These are phyloP conservation scores for Colletotrichum sp. DNA, from an alignment of 2,329 filamentous ascomycete species.

Conservation along the genomic window DNA sequence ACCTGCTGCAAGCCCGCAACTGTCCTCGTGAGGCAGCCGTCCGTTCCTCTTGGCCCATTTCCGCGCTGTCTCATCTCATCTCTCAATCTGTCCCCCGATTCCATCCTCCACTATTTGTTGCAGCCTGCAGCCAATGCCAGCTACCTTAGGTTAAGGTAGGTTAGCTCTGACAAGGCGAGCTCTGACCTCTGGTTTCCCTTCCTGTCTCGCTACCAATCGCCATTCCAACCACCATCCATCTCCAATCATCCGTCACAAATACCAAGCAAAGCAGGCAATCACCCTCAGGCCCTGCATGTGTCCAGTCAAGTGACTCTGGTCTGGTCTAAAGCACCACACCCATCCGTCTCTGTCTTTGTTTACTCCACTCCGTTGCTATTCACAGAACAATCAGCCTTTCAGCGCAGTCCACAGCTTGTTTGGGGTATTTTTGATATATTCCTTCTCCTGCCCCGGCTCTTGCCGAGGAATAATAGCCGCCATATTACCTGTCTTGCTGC, in stretches of 20 bases:
- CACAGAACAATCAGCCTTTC: not conserved
- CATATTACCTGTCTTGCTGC: not conserved
- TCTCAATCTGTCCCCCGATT: not conserved
- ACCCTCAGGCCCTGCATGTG: not conserved
- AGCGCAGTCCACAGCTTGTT: not conserved
- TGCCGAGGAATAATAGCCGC: not conserved
- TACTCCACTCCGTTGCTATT: conserved; percentile 1
- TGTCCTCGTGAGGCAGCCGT: conserved; percentile 15
- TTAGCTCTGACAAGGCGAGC: not conserved
- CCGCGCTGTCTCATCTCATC: conserved; percentile 12
- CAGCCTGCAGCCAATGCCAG: not conserved
- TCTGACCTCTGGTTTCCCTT: not conserved
- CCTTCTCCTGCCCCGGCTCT: not conserved
- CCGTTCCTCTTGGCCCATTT: conserved; percentile 6
- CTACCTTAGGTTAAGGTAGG: too few relatives aligned
- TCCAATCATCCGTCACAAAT: not conserved
- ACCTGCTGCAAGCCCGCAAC: not conserved
- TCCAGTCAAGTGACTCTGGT: not conserved
- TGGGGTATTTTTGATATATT: not conserved
- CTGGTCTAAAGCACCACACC: not conserved
- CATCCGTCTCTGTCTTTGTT: not conserved
- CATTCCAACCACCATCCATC: not conserved
- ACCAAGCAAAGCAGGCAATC: not conserved
- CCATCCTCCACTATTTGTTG: not conserved
- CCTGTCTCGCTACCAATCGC: not conserved